These are phyloP conservation scores for Sugiyamaella smithiae DNA, from an alignment of 805 yeast species.

Conservation along the genomic window DNA sequence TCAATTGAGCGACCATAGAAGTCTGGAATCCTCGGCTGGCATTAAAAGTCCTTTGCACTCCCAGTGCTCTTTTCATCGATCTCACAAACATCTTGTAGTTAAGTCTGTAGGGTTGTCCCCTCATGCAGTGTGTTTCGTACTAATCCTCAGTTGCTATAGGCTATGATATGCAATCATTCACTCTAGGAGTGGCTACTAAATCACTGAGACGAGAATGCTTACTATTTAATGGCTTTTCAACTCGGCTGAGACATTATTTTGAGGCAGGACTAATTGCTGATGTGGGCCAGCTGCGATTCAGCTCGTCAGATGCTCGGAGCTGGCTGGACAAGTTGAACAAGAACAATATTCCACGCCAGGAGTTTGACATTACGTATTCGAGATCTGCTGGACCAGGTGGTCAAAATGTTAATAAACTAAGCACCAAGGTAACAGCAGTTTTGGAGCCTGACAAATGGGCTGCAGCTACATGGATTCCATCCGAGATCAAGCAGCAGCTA, in stretches of 20 bases:
- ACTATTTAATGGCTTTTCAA: no score
- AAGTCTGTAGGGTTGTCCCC: no score
- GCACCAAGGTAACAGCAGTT: constrained; percentile 62
- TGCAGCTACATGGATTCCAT: constrained; percentile 58
- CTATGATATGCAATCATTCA: no score
- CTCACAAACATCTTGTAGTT: background rate
- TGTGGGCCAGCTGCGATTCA: no score
- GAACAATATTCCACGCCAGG: constrained; percentile 42
- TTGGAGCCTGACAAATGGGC: constrained; percentile 45
- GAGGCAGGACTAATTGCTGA: no score
- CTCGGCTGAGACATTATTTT: no score
- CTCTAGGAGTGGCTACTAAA: no score
- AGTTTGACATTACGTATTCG: constrained; percentile 47
- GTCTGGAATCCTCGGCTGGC: constrained; percentile 20
- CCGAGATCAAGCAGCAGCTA: constrained; percentile 42
- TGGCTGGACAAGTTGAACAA: constrained; percentile 43
- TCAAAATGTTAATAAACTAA: constrained; percentile 73
- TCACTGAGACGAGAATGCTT: no score
- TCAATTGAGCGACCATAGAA: constrained; percentile 34
- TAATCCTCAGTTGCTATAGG: no score
- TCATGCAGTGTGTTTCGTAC: no score
- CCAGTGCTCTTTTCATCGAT: background rate
- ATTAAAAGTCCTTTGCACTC: background rate
- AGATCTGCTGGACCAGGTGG: constrained; percentile 87
- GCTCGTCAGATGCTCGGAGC: constrained; percentile 24